A percentile compares a stretch with the other conserved stretches of the same genome.
Evolutionary conservation across 768 basidiomycete genomes (phyloP).

Genomic region (Floccularia luteovirens): DNA sequence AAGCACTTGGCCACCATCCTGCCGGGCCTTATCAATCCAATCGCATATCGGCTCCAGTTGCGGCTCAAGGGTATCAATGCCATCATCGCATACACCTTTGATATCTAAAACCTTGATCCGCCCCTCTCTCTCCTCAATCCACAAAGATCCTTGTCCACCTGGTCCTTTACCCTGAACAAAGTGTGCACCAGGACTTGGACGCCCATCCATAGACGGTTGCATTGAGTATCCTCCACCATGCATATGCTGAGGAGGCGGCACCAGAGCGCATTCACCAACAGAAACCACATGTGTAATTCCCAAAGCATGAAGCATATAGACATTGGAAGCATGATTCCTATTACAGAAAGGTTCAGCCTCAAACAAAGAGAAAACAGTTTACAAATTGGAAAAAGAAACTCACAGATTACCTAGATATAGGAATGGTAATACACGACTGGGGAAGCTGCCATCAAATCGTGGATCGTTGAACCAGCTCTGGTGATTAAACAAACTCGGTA

Average conservation of each 20-base stretch:
- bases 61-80: slow-evolving; percentile 89
- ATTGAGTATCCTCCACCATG: slow-evolving; percentile 6
- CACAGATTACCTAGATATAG: slow-evolving; percentile 93
- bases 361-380: background rate
- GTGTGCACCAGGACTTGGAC: slow-evolving; percentile 22
- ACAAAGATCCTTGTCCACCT: slow-evolving; percentile 64
- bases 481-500: slow-evolving; percentile 63
- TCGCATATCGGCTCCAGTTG: slow-evolving; percentile 84
- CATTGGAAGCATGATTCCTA: slow-evolving; percentile 91
- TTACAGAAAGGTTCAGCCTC: slow-evolving; percentile 6
- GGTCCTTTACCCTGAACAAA: slow-evolving; percentile 36
- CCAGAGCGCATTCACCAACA: slow-evolving; percentile 89
- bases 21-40: slow-evolving; percentile 86
- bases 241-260: slow-evolving; percentile 58
- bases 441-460: slow-evolving; percentile 93
- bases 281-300: slow-evolving; percentile 97
- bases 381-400: slow-evolving; percentile 26
- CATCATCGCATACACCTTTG: slow-evolving; percentile 91
- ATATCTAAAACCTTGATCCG: slow-evolving; percentile 89
- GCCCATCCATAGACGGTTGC: slow-evolving; percentile 10
- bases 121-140: slow-evolving; percentile 83
- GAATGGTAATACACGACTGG: slow-evolving; percentile 86
- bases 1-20: slow-evolving; percentile 80
- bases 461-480: slow-evolving; percentile 94
- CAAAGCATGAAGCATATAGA: slow-evolving; percentile 91